phyloP scores from a whole-genome alignment of 805 yeast genomes.

The Pichia membranifaciens region DNA sequence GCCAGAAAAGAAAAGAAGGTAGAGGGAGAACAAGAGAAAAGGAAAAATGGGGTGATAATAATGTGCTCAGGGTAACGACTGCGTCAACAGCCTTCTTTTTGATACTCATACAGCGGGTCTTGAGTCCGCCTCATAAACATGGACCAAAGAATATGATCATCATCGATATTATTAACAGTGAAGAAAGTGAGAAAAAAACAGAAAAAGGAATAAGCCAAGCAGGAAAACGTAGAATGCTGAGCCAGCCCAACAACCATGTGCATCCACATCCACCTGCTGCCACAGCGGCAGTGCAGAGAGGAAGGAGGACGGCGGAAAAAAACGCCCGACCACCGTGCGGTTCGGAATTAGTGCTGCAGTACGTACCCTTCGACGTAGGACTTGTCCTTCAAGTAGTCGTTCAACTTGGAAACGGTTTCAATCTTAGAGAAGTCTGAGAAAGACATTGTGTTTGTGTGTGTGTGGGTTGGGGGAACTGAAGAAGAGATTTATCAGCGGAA shows the following conservation, averaged over 20 bases:
- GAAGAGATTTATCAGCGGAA: too few species aligned
- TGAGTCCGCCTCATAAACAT: conserved; percentile 94
- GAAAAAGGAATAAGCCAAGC: not conserved
- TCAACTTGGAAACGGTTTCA: conserved; percentile 67
- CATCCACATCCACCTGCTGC: too few species aligned
- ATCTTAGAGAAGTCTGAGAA: conserved; percentile 76
- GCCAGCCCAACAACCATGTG: too few species aligned
- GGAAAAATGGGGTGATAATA: not conserved
- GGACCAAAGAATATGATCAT: conserved; percentile 81
- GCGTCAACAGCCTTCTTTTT: conserved; percentile 34
- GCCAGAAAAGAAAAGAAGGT: not conserved
- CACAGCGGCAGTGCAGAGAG: too few species aligned
- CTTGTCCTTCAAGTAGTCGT: conserved; percentile 85
- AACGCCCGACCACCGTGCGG: too few species aligned
- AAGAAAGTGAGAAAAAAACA: not conserved
- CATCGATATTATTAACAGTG: conserved; percentile 31
- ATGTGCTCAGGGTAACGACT: conserved; percentile 15
- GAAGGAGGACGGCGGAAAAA: too few species aligned
- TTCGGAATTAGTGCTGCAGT: not conserved
- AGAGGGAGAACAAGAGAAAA: not conserved
- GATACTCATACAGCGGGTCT: conserved; percentile 95
- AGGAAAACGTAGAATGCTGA: not conserved
- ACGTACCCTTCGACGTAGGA: conserved; percentile 96
- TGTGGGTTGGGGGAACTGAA: not conserved
- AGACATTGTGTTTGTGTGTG: conserved; percentile 42